Base-by-base conservation (phyloP, 495 filamentous ascomycete species). In the Bacidia rubella region DNA sequence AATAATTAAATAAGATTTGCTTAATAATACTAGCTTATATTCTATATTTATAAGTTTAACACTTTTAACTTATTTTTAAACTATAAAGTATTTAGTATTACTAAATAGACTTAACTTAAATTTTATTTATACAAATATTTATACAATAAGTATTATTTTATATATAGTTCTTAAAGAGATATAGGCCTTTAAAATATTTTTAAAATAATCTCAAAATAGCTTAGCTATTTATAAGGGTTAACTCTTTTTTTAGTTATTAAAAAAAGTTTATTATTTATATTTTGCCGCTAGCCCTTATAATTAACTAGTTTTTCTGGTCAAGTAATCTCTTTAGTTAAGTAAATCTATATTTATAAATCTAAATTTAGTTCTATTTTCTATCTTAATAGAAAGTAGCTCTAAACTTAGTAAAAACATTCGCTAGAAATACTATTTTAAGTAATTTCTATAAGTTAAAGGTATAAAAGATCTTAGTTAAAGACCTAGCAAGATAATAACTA, bases 31-130 rank as follows among this genome's bases (percentile, higher is more conserved):
- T 39, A 39, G n/a, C n/a, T 39, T 10, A 39, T 10, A 39, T 39
- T 10, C n/a, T 39, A 10, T 39, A 39, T 10, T 10, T 10, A 39
- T n/a, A 39, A 39, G 10, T 39, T 39, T 39, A 39, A 39, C 9
- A n/a, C n/a, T 39, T 39, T 39, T 39, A 10, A 39, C 9, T 39
- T 39, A 39, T 10, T 39, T 39, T 10, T 10, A 39, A 39, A n/a
- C n/a, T n/a, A n/a, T 39, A 39, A 39, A 39, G n/a, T 39, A 45
- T 54, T 23, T 54, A 59, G 50, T 53, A 53, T 15, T 51, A 20
- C 38, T 45, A 46, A 43, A 48, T 59, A 53, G 54, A 54, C 53
- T 54, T 50, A 54, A 22, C 25, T 26, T 26, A 42, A 42, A 49
- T 27, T 51, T 57, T 47, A 39, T 32, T 49, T 47, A 46, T 56